Percentiles rank a stretch among this genome's conserved stretches.
Conservation (phyloP, 1,284 basidiomycete species). For the Ganoderma sinense region DNA sequence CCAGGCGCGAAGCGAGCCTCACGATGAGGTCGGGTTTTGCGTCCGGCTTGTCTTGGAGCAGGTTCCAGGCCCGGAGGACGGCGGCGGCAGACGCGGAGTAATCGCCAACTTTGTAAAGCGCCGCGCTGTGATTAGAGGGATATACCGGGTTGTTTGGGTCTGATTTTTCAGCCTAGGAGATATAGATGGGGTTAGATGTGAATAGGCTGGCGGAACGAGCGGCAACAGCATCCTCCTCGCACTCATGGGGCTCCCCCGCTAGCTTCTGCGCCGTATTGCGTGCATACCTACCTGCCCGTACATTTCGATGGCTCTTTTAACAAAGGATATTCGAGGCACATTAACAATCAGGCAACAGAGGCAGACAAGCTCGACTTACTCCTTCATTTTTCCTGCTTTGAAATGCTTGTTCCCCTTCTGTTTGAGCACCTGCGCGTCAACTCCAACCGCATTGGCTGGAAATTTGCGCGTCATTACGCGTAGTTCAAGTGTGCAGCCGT, state of each 20-base stretch:
- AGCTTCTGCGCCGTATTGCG: neutral
- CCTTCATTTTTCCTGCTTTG: neutral
- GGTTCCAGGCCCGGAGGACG: conserved; percentile 37
- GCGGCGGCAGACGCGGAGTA: conserved; percentile 36
- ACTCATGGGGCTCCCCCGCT: neutral
- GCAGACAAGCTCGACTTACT: neutral
- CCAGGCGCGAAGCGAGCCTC: neutral
- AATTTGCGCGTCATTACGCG: neutral
- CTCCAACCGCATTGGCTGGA: neutral
- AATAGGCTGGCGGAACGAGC: neutral
- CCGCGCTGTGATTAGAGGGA: conserved; percentile 44
- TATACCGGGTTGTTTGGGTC: conserved; percentile 32
- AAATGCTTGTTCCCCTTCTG: neutral
- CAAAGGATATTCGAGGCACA: neutral
- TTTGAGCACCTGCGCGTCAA: neutral
- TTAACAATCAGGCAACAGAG: too few relatives aligned
- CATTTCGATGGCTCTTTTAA: neutral
- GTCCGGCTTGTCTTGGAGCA: neutral
- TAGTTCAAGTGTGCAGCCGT: neutral
- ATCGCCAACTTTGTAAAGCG: conserved; percentile 42
- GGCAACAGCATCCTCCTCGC: neutral
- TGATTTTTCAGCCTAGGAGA: conserved; percentile 24
- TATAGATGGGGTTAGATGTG: neutral
- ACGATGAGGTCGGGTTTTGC: neutral
- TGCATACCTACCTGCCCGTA: neutral